Percentiles rank a stretch among this genome's conserved stretches.
phyloP scores from a whole-genome alignment of 345 rosid species.

The Murraya koenigii region DNA sequence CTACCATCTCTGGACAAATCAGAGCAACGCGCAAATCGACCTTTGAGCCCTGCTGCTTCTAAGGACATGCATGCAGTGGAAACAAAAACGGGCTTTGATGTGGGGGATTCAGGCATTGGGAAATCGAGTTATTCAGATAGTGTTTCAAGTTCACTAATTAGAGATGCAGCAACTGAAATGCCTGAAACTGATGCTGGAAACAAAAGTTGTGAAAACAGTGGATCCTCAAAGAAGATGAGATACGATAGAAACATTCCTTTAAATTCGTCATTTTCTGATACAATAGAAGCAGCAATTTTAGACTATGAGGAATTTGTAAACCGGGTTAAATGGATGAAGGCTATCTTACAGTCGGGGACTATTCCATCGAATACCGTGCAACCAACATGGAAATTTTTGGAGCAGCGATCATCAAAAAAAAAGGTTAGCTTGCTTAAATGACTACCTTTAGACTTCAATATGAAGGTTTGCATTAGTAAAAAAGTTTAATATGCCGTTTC shows the following conservation, averaged over 20 bases:
- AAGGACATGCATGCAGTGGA: conserved; percentile 9
- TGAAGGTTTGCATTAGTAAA: not conserved
- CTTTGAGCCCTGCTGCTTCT: conserved; percentile 7
- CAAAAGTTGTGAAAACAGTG: conserved; percentile 9
- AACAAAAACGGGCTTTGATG: conserved; percentile 5
- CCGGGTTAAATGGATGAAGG: conserved; percentile 53
- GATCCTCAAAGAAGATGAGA: conserved; percentile 25
- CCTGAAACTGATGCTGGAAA: conserved; percentile 4
- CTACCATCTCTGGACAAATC: conserved; percentile 3
- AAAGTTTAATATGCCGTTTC: not conserved
- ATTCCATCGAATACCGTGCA: conserved; percentile 18
- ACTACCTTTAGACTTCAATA: not conserved
- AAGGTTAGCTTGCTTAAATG: conserved; percentile 19
- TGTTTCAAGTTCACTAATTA: conserved; percentile 24
- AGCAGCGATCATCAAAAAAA: conserved; percentile 27
- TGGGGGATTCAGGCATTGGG: conserved; percentile 12
- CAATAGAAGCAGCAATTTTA: conserved; percentile 52
- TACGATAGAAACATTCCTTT: conserved; percentile 22
- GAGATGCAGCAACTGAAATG: conserved; percentile 23
- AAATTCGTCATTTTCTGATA: conserved; percentile 40
- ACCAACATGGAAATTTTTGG: conserved; percentile 46
- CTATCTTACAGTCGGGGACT: conserved; percentile 29
- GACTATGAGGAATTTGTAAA: conserved; percentile 63
- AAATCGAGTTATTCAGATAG: conserved; percentile 30
- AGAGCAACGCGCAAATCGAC: not conserved